These are phyloP conservation scores for Pseudopithomyces chartarum DNA, from an alignment of 2,329 filamentous ascomycete genomes.

Conservation along the genomic window DNA sequence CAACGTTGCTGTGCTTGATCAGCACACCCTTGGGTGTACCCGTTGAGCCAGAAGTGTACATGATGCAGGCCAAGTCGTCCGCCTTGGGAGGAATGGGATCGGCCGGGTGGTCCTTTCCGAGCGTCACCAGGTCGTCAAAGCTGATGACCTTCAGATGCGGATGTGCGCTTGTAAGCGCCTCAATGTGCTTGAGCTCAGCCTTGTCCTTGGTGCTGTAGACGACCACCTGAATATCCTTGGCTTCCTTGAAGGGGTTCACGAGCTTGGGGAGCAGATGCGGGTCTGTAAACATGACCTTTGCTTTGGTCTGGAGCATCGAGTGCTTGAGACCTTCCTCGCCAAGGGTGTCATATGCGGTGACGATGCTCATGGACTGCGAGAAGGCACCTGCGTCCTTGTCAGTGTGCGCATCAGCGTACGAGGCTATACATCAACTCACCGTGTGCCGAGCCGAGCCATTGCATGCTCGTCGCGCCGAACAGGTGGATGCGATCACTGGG, in stretches of 20 bases:
- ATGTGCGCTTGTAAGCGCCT: conserved; percentile 59
- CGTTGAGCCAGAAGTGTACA: conserved; percentile 86
- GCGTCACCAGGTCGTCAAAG: conserved; percentile 60
- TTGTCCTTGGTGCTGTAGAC: conserved; percentile 63
- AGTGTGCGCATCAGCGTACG: conserved; percentile 14
- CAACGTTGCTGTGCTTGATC: conserved; percentile 77
- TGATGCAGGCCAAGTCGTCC: conserved; percentile 80
- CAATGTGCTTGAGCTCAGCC: conserved; percentile 57
- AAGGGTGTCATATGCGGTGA: conserved; percentile 93
- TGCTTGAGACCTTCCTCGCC: conserved; percentile 84
- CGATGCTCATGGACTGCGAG: conserved; percentile 87
- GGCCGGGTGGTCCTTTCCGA: conserved; percentile 68
- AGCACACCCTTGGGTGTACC: conserved; percentile 88
- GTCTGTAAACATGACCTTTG: conserved; percentile 85
- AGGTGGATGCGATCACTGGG: conserved; percentile 74
- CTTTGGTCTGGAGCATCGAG: conserved; percentile 80
- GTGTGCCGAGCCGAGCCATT: conserved; percentile 86
- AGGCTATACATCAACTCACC: conserved; percentile 48
- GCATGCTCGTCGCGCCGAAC: conserved; percentile 78
- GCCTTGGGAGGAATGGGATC: conserved; percentile 73
- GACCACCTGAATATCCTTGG: conserved; percentile 61
- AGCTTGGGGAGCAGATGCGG: conserved; percentile 69
- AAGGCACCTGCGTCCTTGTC: conserved; percentile 56
- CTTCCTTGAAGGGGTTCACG: conserved; percentile 59
- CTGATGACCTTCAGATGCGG: conserved; percentile 59